A percentile compares a stretch with the other conserved stretches of the same genome.
phyloP scores from a whole-genome alignment of 2,329 filamentous ascomycete genomes.

The Paraconiothyrium sp. region DNA sequence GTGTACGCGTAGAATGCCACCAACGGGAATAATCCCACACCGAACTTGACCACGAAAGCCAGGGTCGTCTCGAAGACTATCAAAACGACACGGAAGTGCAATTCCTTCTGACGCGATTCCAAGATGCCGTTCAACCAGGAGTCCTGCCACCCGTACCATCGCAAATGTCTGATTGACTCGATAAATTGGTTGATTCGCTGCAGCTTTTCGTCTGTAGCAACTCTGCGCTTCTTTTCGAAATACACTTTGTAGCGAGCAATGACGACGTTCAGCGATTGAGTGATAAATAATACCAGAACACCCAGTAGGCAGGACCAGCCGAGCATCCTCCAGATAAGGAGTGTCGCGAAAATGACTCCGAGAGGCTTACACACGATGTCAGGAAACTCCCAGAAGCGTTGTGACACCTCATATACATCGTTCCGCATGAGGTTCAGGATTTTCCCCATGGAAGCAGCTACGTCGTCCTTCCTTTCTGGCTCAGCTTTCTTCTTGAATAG shows the following conservation, averaged over 20 bases:
- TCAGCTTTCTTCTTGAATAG: slow-evolving; percentile 36
- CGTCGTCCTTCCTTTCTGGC: slow-evolving; percentile 38
- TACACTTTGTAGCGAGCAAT: slow-evolving; percentile 73
- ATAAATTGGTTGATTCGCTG: slow-evolving; percentile 87
- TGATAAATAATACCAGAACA: slow-evolving; percentile 72
- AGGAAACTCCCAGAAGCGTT: slow-evolving; percentile 88
- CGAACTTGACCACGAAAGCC: slow-evolving; percentile 73
- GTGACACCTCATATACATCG: slow-evolving; percentile 83
- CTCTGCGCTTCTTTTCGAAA: slow-evolving; percentile 75
- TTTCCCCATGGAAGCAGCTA: slow-evolving; percentile 84
- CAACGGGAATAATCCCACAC: slow-evolving; percentile 79
- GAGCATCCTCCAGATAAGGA: slow-evolving; percentile 79
- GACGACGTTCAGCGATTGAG: slow-evolving; percentile 74
- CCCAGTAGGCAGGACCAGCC: slow-evolving; percentile 82
- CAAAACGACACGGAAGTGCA: slow-evolving; percentile 71
- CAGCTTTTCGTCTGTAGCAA: slow-evolving; percentile 78
- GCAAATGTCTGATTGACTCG: slow-evolving; percentile 81
- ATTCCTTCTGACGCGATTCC: slow-evolving; percentile 72
- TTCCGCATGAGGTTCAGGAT: slow-evolving; percentile 87
- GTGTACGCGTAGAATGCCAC: slow-evolving; percentile 86
- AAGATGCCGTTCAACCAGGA: slow-evolving; percentile 77
- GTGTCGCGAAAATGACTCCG: slow-evolving; percentile 76
- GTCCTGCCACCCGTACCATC: slow-evolving; percentile 85
- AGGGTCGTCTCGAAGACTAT: slow-evolving; percentile 72
- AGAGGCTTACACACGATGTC: slow-evolving; percentile 79